A percentile compares a stretch with the other conserved stretches of the same genome.
These are phyloP conservation scores for Citrus australasica DNA, from an alignment of 345 rosid genomes.

Conservation along the genomic window DNA sequence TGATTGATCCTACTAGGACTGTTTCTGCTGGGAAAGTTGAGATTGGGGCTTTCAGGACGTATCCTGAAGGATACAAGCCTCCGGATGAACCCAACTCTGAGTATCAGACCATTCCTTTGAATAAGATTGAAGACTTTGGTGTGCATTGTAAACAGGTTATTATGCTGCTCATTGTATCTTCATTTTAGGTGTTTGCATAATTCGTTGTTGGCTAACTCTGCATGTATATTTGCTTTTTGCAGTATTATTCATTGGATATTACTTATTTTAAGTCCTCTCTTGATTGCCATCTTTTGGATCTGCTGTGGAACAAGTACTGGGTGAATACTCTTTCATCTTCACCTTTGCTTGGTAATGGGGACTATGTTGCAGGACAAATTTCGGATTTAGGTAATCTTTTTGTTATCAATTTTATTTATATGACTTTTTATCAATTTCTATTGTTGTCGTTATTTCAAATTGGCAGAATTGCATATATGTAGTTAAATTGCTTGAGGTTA, in stretches of 20 bases:
- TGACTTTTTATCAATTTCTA: neutral
- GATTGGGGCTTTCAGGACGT: conserved; percentile 98
- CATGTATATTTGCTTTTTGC: conserved; percentile 21
- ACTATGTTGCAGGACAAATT: conserved; percentile 97
- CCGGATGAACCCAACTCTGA: conserved; percentile 78
- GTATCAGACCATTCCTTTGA: conserved; percentile 96
- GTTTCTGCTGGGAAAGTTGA: conserved; percentile 99
- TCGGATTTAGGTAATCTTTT: conserved; percentile 82
- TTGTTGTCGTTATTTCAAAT: neutral
- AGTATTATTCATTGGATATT: conserved; percentile 93
- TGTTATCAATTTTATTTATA: neutral
- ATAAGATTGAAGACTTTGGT: conserved; percentile 87
- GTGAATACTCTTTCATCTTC: conserved; percentile 97
- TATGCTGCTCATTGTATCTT: neutral
- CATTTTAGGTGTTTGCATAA: neutral
- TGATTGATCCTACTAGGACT: conserved; percentile 98
- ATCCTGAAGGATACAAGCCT: conserved; percentile 88
- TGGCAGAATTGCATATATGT: neutral
- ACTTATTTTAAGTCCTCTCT: conserved; percentile 97
- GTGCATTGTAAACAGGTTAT: conserved; percentile 96
- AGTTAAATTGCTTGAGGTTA: neutral
- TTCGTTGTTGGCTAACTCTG: conserved; percentile 9
- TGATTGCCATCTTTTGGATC: conserved; percentile 93
- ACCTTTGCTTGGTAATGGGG: conserved; percentile 94
- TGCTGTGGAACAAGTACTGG: conserved; percentile 98